Conservation (phyloP, 164 flowering plant species). For the Magnolia officinalis region DNA sequence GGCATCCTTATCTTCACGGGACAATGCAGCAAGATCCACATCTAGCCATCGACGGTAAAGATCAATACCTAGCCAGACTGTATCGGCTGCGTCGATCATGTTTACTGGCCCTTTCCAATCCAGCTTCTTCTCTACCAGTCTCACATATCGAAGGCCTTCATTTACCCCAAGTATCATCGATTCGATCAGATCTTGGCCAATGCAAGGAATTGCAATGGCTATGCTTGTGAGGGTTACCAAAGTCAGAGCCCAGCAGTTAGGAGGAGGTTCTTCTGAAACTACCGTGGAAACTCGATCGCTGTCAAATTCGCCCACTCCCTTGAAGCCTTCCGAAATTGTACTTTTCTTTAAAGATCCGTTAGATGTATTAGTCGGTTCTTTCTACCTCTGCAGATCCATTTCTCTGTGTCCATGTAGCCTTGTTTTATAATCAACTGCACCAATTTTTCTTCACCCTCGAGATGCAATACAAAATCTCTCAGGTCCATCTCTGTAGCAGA, state of each 20-base stretch:
- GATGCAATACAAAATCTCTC: constrained; percentile 36
- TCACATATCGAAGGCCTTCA: constrained; percentile 45
- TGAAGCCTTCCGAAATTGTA: constrained; percentile 21
- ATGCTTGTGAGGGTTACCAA: constrained; percentile 57
- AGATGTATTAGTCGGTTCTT: constrained; percentile 42
- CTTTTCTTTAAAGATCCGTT: constrained; percentile 32
- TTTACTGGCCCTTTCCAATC: constrained; percentile 22
- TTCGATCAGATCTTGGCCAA: constrained; percentile 16
- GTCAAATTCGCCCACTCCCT: constrained; percentile 46
- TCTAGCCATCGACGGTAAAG: constrained; percentile 47
- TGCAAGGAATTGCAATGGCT: constrained; percentile 48
- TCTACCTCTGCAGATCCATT: constrained; percentile 34
- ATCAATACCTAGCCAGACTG: constrained; percentile 51
- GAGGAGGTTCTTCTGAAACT: constrained; percentile 38
- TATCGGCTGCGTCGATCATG: constrained; percentile 43
- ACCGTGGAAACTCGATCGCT: constrained; percentile 36
- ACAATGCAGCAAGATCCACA: constrained; percentile 41
- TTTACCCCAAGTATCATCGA: constrained; percentile 17
- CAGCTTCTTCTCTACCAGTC: constrained; percentile 33
- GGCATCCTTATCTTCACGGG: constrained; percentile 24
- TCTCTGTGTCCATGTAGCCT: constrained; percentile 32
- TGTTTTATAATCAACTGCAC: constrained; percentile 35
- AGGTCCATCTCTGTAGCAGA: constrained; percentile 22
- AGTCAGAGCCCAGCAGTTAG: constrained; percentile 69
- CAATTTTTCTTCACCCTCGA: constrained; percentile 54